These are phyloP conservation scores for Picea glauca DNA, from an alignment of 75 land plant species.

Conservation along the genomic window DNA sequence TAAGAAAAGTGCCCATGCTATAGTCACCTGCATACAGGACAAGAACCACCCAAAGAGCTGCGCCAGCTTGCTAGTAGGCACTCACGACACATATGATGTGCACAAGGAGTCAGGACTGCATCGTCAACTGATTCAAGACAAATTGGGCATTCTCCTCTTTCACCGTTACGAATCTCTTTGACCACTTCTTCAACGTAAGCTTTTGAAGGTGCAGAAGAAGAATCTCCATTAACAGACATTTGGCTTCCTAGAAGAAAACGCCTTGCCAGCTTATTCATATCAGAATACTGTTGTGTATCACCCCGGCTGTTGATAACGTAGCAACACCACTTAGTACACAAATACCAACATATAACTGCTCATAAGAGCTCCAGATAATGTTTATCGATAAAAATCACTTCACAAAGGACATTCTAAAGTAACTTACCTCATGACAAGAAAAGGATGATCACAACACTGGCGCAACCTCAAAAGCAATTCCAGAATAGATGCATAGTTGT, in stretches of 20 bases:
- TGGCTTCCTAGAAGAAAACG: conserved; percentile 42
- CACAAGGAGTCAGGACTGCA: conserved; percentile 88
- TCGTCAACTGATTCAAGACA: conserved; percentile 86
- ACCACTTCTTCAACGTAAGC: conserved; percentile 84
- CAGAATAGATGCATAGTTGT: conserved; percentile 88
- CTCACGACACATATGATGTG: conserved; percentile 93
- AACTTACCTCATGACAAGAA: conserved; percentile 82
- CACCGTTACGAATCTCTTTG: conserved; percentile 57
- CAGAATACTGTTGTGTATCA: conserved; percentile 65
- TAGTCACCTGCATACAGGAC: conserved; percentile 89
- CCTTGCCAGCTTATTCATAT: conserved; percentile 61
- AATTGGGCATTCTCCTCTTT: conserved; percentile 81
- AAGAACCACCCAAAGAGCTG: conserved; percentile 59
- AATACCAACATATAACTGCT: background rate
- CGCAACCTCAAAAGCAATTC: conserved; percentile 80
- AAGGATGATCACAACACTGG: conserved; percentile 96
- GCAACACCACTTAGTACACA: background rate
- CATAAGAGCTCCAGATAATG: background rate
- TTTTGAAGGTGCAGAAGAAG: conserved; percentile 26
- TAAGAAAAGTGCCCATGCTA: background rate
- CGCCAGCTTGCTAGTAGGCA: conserved; percentile 88
- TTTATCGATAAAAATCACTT: background rate
- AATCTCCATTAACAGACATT: conserved; percentile 1
- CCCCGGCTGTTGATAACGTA: conserved; percentile 47
- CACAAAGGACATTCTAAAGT: background rate